Conservation (phyloP, 1,284 basidiomycete genomes). For the Mycosarcoma maydis region DNA sequence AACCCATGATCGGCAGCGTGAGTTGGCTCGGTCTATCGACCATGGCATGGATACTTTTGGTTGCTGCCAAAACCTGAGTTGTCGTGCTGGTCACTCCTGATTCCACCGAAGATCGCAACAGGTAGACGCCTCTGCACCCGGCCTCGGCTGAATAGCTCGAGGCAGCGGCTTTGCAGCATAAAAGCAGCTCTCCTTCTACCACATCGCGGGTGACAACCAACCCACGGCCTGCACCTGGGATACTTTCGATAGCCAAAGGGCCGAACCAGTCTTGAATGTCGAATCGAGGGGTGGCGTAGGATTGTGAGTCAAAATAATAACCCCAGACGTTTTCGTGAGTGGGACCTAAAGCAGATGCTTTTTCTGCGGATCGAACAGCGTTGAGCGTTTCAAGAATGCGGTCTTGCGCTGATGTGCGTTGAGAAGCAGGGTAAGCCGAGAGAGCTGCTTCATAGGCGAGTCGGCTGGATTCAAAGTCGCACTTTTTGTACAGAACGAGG, state of each 20-base stretch:
- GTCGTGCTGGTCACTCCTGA: conserved; percentile 62
- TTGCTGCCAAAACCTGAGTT: conserved; percentile 63
- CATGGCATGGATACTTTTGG: conserved; percentile 60
- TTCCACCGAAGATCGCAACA: conserved; percentile 56
- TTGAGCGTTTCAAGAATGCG: conserved; percentile 33
- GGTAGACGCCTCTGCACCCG: conserved; percentile 44
- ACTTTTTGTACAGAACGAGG: conserved; percentile 26
- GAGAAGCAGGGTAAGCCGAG: conserved; percentile 13
- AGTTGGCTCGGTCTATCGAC: conserved; percentile 55
- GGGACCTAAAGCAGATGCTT: conserved; percentile 37
- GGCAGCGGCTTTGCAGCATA: conserved; percentile 58
- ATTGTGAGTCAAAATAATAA: conserved; percentile 54
- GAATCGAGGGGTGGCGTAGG: conserved; percentile 50
- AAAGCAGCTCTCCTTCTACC: conserved; percentile 55
- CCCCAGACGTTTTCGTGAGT: conserved; percentile 42
- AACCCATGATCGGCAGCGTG: conserved; percentile 56
- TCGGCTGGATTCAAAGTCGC: conserved; percentile 27
- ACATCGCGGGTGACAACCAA: conserved; percentile 59
- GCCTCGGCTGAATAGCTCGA: conserved; percentile 55
- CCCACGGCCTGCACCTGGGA: conserved; percentile 61
- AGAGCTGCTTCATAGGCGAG: conserved; percentile 35
- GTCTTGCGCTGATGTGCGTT: conserved; percentile 23
- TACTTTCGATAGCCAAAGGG: conserved; percentile 51
- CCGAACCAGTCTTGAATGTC: conserved; percentile 55
- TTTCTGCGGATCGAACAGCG: conserved; percentile 28